phyloP scores from a whole-genome alignment of 2,329 filamentous ascomycete genomes.

The Lasiodiplodia theobromae region DNA sequence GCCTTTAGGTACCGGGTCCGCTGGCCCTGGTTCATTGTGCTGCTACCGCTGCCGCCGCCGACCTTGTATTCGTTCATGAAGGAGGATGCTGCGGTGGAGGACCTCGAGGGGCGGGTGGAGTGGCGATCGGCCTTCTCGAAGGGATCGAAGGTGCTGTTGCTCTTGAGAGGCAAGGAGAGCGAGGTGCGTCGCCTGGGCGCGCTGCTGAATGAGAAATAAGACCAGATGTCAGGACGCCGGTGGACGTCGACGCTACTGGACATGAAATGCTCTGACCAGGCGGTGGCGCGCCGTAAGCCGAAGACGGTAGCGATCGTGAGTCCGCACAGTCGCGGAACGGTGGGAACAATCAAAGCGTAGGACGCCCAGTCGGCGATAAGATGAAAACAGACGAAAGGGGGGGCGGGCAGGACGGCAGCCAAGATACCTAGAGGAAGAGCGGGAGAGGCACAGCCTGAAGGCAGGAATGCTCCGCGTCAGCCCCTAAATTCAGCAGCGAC shows the following conservation, averaged over 20 bases:
- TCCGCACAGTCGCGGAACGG: constrained; percentile 9
- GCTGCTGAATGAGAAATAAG: constrained; percentile 58
- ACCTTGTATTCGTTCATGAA: constrained; percentile 54
- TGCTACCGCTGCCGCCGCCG: constrained; percentile 40
- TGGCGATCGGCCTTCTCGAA: constrained; percentile 57
- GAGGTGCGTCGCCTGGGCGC: constrained; percentile 60
- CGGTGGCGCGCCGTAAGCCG: constrained; percentile 29
- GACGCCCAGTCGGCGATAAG: constrained; percentile 7
- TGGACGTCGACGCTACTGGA: constrained; percentile 62
- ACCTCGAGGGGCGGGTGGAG: constrained; percentile 37
- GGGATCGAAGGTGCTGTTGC: constrained; percentile 47
- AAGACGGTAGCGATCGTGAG: constrained; percentile 28
- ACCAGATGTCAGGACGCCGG: constrained; percentile 60
- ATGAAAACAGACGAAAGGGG: constrained; percentile 4
- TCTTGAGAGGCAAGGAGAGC: constrained; percentile 56
- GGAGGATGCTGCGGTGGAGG: constrained; percentile 43
- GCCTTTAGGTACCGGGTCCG: constrained; percentile 68
- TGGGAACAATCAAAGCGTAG: neutral
- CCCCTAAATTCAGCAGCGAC: constrained; percentile 9
- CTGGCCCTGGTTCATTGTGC: constrained; percentile 66
- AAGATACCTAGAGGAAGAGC: neutral
- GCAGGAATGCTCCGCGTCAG: constrained; percentile 15
- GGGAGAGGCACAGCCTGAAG: neutral
- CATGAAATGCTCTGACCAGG: constrained; percentile 50
- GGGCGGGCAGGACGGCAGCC: neutral